Base-by-base conservation (phyloP, 441 rosid species). In the Erysimum pusillum region DNA sequence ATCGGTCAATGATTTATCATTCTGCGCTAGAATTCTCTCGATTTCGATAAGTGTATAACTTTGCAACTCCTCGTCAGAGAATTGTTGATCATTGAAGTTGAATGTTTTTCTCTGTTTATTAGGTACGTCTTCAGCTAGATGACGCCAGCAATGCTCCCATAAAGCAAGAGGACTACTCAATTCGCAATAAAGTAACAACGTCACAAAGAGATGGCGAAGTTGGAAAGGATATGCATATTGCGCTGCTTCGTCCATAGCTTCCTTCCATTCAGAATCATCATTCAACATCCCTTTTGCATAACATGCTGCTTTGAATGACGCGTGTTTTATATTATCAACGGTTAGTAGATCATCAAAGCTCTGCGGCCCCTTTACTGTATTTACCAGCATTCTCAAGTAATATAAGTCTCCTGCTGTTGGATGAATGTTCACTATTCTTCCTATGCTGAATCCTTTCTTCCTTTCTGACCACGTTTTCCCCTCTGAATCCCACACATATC, bases 61-160 rank as follows among this genome's bases (percentile, higher is more conserved):
- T 9, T 69, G 44, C 39, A 56, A 1, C 17, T 5, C 17, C 4
- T 28, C 11, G 15, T 56, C 53, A 0, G 63, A 1, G 0, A 32
- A 57, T 12, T 69, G 56, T 3, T 6, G 7, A 10, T 31, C 9
- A 20, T 15, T 10, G 2, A 56, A 54, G 10, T 13, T 17, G 13
- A 69, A 69, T 9, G 18, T 31, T 9, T 41, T 34, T 11, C 44
- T 41, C 4, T 69, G 25, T 12, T 41, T 28, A 12, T 57, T 0
- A 0, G 39, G 3, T 28, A 57, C 57, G 4, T 57, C 56, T 7
- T 69, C 65, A 9, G 74, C 20, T n/a, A 56, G 38, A 8, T 41
- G 54, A n/a, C 7, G 7, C 65, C 65, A 69, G 1, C 64, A 69
- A 41, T 41, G 63, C 17, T 69, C 52, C 53, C 63, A 69, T 15